A percentile compares a stretch with the other conserved stretches of the same genome.
Evolutionary conservation across 768 basidiomycete species (phyloP).

Genomic region (Hortiboletus flavorubellus): DNA sequence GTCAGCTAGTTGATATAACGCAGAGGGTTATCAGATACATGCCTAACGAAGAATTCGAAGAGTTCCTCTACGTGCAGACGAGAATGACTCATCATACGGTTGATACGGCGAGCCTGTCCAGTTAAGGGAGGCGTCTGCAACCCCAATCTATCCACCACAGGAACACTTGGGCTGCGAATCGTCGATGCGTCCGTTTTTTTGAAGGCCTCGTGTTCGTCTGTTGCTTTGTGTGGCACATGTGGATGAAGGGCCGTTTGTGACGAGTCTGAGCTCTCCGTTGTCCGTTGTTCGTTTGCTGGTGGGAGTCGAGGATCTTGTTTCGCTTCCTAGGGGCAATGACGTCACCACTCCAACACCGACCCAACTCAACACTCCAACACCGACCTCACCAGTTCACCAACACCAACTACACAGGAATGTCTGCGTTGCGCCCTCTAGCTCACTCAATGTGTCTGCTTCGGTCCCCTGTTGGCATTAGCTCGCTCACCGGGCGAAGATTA

Average conservation of each 20-base stretch:
- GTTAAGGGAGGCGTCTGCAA: neutral
- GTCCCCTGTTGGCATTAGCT: neutral
- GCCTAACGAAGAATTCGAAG: neutral
- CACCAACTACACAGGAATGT: neutral
- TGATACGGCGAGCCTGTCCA: neutral
- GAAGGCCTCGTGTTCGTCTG: neutral
- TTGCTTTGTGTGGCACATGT: neutral
- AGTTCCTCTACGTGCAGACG: neutral
- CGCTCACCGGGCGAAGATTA: neutral
- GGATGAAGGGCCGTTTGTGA: neutral
- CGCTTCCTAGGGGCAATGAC: neutral
- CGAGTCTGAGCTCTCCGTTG: neutral
- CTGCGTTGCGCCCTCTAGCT: neutral
- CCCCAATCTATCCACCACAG: neutral
- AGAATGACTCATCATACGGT: neutral
- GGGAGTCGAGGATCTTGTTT: neutral
- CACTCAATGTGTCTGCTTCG: neutral
- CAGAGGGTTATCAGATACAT: neutral
- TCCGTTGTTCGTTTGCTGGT: neutral
- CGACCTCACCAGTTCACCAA: too few relatives aligned
- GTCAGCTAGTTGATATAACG: neutral
- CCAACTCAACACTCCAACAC: neutral
- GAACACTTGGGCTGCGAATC: neutral
- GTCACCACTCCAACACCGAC: neutral
- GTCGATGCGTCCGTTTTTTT: neutral